These are phyloP conservation scores for Lactarius hatsudake DNA, from an alignment of 768 basidiomycete genomes.

Conservation along the genomic window DNA sequence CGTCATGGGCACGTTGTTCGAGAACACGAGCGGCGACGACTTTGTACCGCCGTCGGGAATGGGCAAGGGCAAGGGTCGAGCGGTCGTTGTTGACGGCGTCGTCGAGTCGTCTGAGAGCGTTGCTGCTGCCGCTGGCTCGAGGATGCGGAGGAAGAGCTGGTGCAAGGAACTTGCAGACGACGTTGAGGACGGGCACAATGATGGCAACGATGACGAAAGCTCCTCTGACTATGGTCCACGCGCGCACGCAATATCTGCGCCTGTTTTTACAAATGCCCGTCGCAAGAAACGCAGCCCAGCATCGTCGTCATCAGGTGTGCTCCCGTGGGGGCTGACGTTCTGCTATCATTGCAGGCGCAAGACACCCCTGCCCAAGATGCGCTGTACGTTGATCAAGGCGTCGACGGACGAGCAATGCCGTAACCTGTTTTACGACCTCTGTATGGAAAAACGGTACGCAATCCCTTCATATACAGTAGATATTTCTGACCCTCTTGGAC, in stretches of 20 bases:
- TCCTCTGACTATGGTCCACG: background rate
- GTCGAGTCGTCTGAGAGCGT: background rate
- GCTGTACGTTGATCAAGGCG: too few species aligned
- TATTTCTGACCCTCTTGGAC: too few species aligned
- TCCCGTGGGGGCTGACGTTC: background rate
- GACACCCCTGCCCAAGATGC: constrained; percentile 11
- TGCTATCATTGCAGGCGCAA: constrained; percentile 26
- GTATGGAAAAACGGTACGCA: too few species aligned
- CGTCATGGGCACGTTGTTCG: background rate
- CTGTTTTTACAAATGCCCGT: background rate
- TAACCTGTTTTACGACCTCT: too few species aligned
- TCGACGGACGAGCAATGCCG: too few species aligned
- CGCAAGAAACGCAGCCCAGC: background rate
- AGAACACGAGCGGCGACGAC: too few species aligned
- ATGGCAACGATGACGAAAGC: background rate
- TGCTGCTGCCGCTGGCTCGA: background rate
- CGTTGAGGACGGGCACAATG: background rate
- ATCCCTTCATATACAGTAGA: too few species aligned
- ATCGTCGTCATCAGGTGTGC: too few species aligned
- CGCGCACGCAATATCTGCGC: background rate
- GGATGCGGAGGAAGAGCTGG: constrained; percentile 11
- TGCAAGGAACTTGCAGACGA: constrained; percentile 4
- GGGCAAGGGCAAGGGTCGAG: too few species aligned
- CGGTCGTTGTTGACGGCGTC: background rate
- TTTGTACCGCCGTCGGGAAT: background rate